phyloP scores from a whole-genome alignment of 352 stramenopile genomes.

The Thalassiosira livingstoniorum region DNA sequence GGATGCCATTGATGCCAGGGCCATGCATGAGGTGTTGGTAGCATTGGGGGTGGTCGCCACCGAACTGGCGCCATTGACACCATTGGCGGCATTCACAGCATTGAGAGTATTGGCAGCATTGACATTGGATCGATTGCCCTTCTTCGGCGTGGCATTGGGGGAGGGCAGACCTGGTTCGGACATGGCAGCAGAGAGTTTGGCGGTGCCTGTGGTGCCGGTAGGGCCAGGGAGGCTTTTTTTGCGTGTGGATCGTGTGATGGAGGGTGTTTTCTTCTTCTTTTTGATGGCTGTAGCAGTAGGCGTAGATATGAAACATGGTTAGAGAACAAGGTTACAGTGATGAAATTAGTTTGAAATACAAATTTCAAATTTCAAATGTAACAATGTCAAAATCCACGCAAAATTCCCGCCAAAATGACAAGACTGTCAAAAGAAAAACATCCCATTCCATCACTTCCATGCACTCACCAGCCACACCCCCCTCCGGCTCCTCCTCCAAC shows the following conservation, averaged over 20 bases:
- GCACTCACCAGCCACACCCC: conserved; percentile 7
- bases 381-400: background rate
- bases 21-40: no score
- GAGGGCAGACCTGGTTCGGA: conserved; percentile 39
- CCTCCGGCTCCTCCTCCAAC: conserved; percentile 62
- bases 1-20: no score
- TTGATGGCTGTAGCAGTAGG: conserved; percentile 1
- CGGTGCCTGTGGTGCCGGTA: no score
- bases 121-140: conserved; percentile 18
- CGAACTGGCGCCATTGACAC: no score
- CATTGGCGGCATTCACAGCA: no score
- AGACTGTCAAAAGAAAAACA: background rate
- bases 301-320: no score
- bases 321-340: no score
- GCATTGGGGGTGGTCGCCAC: no score
- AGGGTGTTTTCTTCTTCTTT: conserved; percentile 59
- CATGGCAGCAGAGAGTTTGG: conserved; percentile 12
- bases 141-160: conserved; percentile 25
- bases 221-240: no score
- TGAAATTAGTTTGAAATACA: background rate
- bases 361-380: background rate
- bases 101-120: conserved; percentile 1
- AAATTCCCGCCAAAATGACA: background rate
- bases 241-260: conserved; percentile 30
- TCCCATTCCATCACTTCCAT: conserved; percentile 3